Evolutionary conservation across 179 eudicot genomes (phyloP).

Genomic region (Amaranthus tricolor): DNA sequence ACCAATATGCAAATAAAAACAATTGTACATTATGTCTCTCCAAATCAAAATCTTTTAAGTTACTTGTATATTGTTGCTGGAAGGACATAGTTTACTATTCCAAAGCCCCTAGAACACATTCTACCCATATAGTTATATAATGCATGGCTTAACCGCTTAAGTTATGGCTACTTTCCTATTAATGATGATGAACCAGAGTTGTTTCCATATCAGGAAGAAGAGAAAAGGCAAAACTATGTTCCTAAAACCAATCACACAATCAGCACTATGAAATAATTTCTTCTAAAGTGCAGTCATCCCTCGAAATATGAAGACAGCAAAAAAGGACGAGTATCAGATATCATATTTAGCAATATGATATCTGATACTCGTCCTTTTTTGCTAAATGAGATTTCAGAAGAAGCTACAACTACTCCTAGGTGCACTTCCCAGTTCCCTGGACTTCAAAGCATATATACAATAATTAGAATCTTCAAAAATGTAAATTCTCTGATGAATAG

Average conservation of each 20-base stretch:
- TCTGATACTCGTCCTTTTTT: too few species aligned
- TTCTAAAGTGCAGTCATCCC: background rate
- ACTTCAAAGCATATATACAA: background rate
- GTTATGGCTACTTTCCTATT: background rate
- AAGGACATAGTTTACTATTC: background rate
- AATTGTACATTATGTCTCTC: background rate
- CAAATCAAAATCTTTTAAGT: background rate
- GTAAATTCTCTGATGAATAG: background rate
- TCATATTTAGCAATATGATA: too few species aligned
- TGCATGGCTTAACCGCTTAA: background rate
- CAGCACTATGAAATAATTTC: background rate
- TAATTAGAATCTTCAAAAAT: background rate
- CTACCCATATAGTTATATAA: background rate
- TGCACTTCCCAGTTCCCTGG: background rate
- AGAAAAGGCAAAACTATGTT: background rate
- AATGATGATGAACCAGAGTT: background rate
- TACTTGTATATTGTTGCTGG: background rate
- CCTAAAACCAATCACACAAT: background rate
- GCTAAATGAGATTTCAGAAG: background rate
- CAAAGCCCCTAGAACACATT: background rate
- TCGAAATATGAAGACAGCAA: background rate
- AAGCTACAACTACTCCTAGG: background rate
- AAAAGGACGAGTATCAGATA: background rate
- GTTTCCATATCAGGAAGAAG: background rate
- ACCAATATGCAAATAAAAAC: background rate